Percentiles rank a stretch among this genome's conserved stretches.
phyloP scores from a whole-genome alignment of 192 early-diverging fungal species.

The Mortierella antarctica region DNA sequence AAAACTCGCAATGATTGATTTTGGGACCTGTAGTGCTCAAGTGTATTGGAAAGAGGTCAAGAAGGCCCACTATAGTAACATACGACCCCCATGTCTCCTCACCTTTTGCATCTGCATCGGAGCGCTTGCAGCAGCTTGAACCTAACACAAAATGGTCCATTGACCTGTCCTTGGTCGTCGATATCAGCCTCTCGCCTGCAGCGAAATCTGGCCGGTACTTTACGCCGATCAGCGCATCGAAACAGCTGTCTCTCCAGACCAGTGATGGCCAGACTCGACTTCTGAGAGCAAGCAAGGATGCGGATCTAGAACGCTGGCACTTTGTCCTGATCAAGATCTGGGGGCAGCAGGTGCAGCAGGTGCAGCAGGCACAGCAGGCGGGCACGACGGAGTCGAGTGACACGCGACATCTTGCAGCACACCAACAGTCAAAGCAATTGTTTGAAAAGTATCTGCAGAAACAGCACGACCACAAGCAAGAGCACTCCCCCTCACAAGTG shows the following conservation, averaged over 20 bases:
- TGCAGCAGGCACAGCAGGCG: constrained; percentile 2
- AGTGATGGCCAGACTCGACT: constrained; percentile 18
- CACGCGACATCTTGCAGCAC: constrained; percentile 26
- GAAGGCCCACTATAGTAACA: constrained; percentile 25
- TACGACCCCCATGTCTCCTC: constrained; percentile 44
- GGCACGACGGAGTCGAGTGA: background rate
- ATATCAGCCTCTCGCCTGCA: constrained; percentile 14
- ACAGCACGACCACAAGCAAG: constrained; percentile 11
- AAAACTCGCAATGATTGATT: background rate
- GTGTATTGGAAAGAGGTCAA: constrained; percentile 28
- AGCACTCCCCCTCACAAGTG: background rate
- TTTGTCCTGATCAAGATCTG: constrained; percentile 35
- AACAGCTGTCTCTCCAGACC: constrained; percentile 22
- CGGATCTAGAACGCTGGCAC: constrained; percentile 42
- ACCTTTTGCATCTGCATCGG: constrained; percentile 23
- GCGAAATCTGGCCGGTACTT: constrained; percentile 13
- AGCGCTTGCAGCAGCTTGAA: constrained; percentile 19
- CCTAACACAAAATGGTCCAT: constrained; percentile 49
- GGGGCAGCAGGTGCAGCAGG: constrained; percentile 13
- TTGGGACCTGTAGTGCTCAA: constrained; percentile 16
- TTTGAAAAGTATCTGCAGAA: constrained; percentile 38
- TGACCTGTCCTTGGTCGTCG: constrained; percentile 11
- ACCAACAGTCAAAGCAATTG: constrained; percentile 36
- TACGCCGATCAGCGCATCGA: background rate
- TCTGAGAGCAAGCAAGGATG: constrained; percentile 34